A percentile compares a stretch with the other conserved stretches of the same genome.
Evolutionary conservation across 2,329 filamentous ascomycete species (phyloP).

Genomic region (Cercospora citrullina): DNA sequence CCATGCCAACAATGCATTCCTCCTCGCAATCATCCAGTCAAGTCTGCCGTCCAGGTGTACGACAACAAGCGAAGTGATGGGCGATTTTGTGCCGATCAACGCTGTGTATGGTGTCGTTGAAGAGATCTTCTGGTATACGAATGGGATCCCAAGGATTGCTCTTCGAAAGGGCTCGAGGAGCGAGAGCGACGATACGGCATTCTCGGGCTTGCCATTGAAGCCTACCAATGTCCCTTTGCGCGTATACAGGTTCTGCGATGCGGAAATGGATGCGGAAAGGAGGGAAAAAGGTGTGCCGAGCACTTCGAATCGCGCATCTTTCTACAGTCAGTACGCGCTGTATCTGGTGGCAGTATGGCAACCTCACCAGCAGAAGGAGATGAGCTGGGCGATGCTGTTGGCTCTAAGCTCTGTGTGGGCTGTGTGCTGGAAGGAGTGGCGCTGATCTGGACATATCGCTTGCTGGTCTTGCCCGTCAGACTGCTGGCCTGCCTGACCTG

Average conservation of each 20-base stretch:
- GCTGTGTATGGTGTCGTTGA: slow-evolving; percentile 86
- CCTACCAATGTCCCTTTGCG: slow-evolving; percentile 87
- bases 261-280: slow-evolving; percentile 86
- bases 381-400: slow-evolving; percentile 24
- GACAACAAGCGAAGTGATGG: slow-evolving; percentile 81
- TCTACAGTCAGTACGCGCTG: background rate
- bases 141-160: slow-evolving; percentile 80
- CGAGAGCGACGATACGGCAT: slow-evolving; percentile 87
- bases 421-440: slow-evolving; percentile 46
- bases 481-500: slow-evolving; percentile 20
- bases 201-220: slow-evolving; percentile 85
- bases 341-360: background rate
- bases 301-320: slow-evolving; percentile 94
- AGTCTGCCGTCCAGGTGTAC: slow-evolving; percentile 89
- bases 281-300: slow-evolving; percentile 89
- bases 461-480: slow-evolving; percentile 18
- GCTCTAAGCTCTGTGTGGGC: slow-evolving; percentile 41
- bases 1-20: slow-evolving; percentile 90
- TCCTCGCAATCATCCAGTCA: slow-evolving; percentile 91
- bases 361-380: slow-evolving; percentile 26
- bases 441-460: slow-evolving; percentile 49
- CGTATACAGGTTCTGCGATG: slow-evolving; percentile 91
- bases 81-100: slow-evolving; percentile 82
- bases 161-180: slow-evolving; percentile 81
- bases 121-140: slow-evolving; percentile 87